Conservation (phyloP, 257 asterid species). For the Verbascum thapsus region DNA sequence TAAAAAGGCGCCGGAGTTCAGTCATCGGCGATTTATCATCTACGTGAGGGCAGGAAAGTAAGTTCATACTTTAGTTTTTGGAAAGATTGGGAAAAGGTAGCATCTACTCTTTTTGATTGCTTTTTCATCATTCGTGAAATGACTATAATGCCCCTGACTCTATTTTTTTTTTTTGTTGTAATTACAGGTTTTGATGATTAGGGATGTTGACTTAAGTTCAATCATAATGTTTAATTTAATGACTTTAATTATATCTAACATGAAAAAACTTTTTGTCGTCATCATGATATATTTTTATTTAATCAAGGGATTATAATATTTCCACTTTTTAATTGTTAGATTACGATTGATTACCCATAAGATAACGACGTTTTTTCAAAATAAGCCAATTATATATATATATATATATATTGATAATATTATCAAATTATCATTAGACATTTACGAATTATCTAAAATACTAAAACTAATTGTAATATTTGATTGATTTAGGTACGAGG, state of each 20-base stretch:
- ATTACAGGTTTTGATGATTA: slow-evolving; percentile 30
- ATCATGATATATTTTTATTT: too few relatives aligned
- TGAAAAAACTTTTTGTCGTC: neutral
- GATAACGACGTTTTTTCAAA: too few relatives aligned
- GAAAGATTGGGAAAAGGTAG: slow-evolving; percentile 30
- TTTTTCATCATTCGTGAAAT: slow-evolving; percentile 22
- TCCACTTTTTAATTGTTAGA: too few relatives aligned
- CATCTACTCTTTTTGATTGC: slow-evolving; percentile 14
- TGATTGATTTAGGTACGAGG: slow-evolving; percentile 63
- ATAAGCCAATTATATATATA: too few relatives aligned
- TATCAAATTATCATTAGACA: too few relatives aligned
- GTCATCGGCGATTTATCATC: slow-evolving; percentile 66
- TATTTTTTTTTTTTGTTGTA: slow-evolving; percentile 27
- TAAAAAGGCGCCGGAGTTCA: slow-evolving; percentile 81
- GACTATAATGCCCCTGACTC: slow-evolving; percentile 28
- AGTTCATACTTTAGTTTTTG: slow-evolving; percentile 30
- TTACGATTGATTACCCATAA: too few relatives aligned
- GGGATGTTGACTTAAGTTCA: slow-evolving; percentile 27
- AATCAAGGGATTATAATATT: neutral
- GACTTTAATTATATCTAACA: slow-evolving; percentile 3
- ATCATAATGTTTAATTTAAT: slow-evolving; percentile 16
- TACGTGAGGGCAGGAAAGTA: slow-evolving; percentile 99
- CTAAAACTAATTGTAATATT: neutral
- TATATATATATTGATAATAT: too few relatives aligned
- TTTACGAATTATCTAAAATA: too few relatives aligned